Percentiles rank a stretch among this genome's conserved stretches.
phyloP scores from a whole-genome alignment of 306 rosid species.

The Ceratonia siliqua region DNA sequence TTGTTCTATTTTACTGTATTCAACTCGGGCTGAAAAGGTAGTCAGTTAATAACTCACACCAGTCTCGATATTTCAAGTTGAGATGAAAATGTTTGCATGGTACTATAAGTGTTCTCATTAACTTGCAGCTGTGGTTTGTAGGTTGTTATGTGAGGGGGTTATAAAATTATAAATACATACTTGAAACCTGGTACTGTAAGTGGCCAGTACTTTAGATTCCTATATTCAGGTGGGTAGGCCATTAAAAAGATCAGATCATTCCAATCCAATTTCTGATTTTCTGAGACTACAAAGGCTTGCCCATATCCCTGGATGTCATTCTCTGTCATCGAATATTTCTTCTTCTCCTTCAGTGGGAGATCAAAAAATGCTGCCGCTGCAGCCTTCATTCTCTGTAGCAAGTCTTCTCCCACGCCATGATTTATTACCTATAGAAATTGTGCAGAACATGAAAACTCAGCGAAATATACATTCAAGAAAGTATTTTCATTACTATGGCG shows the following conservation, averaged over 20 bases:
- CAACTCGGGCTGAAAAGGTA: no score
- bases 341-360: slow-evolving; percentile 36
- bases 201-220: slow-evolving; percentile 42
- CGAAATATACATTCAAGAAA: not conserved
- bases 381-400: slow-evolving; percentile 20
- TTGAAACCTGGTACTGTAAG: slow-evolving; percentile 29
- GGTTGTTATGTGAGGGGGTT: not conserved
- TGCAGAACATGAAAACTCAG: not conserved
- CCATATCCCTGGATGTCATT: slow-evolving; percentile 38
- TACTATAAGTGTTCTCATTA: not conserved
- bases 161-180: slow-evolving; percentile 27
- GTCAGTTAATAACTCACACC: no score
- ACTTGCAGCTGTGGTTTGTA: no score
- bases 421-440: slow-evolving; percentile 24
- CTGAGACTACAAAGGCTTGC: slow-evolving; percentile 31
- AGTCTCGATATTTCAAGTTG: no score
- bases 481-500: not conserved
- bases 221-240: slow-evolving; percentile 16
- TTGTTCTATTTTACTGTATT: not conserved
- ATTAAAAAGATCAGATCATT: slow-evolving; percentile 16
- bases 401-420: slow-evolving; percentile 31
- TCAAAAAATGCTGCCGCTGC: slow-evolving; percentile 21
- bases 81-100: no score
- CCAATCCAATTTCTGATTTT: slow-evolving; percentile 43
- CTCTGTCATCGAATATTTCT: slow-evolving; percentile 32